A percentile compares a stretch with the other conserved stretches of the same genome.
Evolutionary conservation across 1,284 basidiomycete genomes (phyloP).

Genomic region (Phellopilus nigrolimitatus): DNA sequence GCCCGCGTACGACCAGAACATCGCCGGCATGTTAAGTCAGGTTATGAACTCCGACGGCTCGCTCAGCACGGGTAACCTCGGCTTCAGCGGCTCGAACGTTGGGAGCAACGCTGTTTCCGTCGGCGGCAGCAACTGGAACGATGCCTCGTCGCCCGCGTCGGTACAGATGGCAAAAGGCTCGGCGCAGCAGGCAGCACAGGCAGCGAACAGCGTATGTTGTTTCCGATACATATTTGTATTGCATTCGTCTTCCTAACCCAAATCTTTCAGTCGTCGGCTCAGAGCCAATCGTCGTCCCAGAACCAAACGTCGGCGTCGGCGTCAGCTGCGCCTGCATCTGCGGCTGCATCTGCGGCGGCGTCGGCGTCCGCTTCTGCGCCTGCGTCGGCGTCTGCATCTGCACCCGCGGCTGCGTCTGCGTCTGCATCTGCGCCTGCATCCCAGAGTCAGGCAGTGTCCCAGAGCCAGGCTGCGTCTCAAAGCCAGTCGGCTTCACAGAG

Average conservation of each 20-base stretch:
- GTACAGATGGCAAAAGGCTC: slow-evolving; percentile 17
- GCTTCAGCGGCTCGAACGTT: slow-evolving; percentile 22
- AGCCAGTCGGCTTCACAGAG: too few species aligned
- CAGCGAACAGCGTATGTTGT: neutral
- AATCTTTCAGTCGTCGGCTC: slow-evolving; percentile 58
- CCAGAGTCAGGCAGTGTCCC: too few species aligned
- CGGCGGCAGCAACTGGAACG: slow-evolving; percentile 24
- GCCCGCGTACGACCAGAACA: slow-evolving; percentile 21
- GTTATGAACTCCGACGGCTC: slow-evolving; percentile 20
- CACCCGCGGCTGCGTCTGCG: too few species aligned
- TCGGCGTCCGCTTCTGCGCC: too few species aligned
- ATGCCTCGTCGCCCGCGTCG: slow-evolving; percentile 21
- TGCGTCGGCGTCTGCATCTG: too few species aligned
- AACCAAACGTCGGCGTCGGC: too few species aligned
- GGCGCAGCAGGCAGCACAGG: slow-evolving; percentile 4
- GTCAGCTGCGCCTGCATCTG: too few species aligned
- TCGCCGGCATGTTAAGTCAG: slow-evolving; percentile 19
- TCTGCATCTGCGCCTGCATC: too few species aligned
- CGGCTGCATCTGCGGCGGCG: too few species aligned
- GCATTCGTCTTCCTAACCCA: too few species aligned
- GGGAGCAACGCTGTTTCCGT: slow-evolving; percentile 23
- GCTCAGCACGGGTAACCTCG: slow-evolving; percentile 21
- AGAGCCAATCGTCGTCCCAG: slow-evolving; percentile 26
- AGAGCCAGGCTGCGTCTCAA: too few species aligned
- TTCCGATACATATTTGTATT: too few species aligned